A percentile compares a stretch with the other conserved stretches of the same genome.
These are phyloP conservation scores for Botryotinia calthae DNA, from an alignment of 2,329 filamentous ascomycete species.

Conservation along the genomic window DNA sequence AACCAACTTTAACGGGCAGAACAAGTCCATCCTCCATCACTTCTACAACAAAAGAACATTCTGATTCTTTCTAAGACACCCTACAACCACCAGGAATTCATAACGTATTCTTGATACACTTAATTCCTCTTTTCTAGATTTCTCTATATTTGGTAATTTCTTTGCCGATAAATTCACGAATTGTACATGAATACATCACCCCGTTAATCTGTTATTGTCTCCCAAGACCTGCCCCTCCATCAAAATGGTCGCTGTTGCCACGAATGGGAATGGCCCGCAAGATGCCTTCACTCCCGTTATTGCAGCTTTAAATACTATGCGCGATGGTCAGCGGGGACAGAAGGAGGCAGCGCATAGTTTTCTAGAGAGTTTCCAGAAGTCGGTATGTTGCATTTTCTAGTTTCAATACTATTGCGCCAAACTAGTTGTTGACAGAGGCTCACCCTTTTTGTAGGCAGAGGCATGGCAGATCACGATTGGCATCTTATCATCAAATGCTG, in stretches of 20 bases:
- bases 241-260: slow-evolving; percentile 37
- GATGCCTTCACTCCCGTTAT: slow-evolving; percentile 82
- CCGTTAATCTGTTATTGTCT: slow-evolving; percentile 21
- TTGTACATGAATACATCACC: slow-evolving; percentile 22
- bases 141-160: background rate
- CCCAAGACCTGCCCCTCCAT: slow-evolving; percentile 34
- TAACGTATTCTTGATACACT: background rate
- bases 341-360: slow-evolving; percentile 91
- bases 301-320: slow-evolving; percentile 87
- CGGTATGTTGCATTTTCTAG: slow-evolving; percentile 57
- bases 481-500: slow-evolving; percentile 77
- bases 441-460: slow-evolving; percentile 58
- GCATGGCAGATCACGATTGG: slow-evolving; percentile 88
- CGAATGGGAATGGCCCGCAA: slow-evolving; percentile 59
- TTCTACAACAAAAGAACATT: slow-evolving; percentile 16
- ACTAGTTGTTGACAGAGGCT: slow-evolving; percentile 26
- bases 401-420: slow-evolving; percentile 21
- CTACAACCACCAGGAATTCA: background rate
- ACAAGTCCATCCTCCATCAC: background rate
- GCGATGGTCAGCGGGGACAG: slow-evolving; percentile 73
- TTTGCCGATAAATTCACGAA: background rate
- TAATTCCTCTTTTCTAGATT: background rate
- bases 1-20: slow-evolving; percentile 13
- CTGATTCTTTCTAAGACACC: slow-evolving; percentile 15
- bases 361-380: slow-evolving; percentile 96